Evolutionary conservation across 1,284 basidiomycete species (phyloP), one percentile per base, ranked within the genome.

Genomic region (Lentinula novae-zelandiae): DNA sequence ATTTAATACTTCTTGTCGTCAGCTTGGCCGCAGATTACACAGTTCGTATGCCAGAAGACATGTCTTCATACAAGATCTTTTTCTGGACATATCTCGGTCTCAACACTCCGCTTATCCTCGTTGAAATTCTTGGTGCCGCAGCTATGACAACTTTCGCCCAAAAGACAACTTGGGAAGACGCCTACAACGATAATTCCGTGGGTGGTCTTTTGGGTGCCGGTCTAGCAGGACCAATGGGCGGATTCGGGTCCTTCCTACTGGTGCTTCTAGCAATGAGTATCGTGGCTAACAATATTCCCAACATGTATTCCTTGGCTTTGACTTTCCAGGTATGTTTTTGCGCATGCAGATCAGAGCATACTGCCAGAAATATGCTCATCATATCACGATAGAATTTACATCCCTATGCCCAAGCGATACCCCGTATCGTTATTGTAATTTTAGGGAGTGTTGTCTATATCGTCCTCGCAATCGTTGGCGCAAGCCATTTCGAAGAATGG

Each of bases 201-300:
- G 92, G 85, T 20, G 89, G 91, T 3, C 81, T 96, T 10, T 72
- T 96, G 13, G 83, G 84, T 62, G 85, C 90, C 2, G 88, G 96
- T 80, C 80, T 93, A 1, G 76, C 76, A 5, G 76, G 76, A 5
- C 89, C 89, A 0, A 78, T 79, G 0, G 84, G 84, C 27, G 84
- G 87, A 34, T 95, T 95, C 69, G 92, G 93, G 2, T 89, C 92
- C 69, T 93, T 97, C 76, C 78, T 96, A 61, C 91, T 90, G 17
- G 91, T 96, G 15, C 74, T 91, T 56, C 78, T 95, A 60, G 88
- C 87, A 54, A 76, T 96, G 34, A 92, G 88, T 60, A 90, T 93
- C 33, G 85, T 86, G 2, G 92, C 85, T 2, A 97, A 96, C 75
- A 91, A 94, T 60, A 90, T 92, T 5, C 85, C 87, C 5, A 92